Evolutionary conservation across 805 yeast genomes (phyloP), one percentile per base, ranked within the genome.

Genomic region (Cyberlindnera euphorbiae): DNA sequence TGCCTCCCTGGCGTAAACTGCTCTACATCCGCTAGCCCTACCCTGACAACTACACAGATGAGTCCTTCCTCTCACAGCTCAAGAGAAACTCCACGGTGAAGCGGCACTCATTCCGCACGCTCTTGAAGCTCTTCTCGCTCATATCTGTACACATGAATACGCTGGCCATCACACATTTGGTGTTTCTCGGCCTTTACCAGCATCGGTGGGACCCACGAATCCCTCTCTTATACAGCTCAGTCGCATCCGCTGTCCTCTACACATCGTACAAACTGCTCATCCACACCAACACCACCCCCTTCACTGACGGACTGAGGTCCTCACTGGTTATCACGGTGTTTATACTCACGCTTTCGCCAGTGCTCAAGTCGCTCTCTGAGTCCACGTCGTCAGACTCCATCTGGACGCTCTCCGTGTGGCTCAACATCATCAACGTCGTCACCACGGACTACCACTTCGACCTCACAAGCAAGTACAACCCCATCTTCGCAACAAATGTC

Each of bases 321-420:
- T 73, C 86, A 3, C 39, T 76, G 3, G 62, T 93, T 18, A 79
- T 89, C 10, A 69, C 80, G 2, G 73, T 89, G 40, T 73, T 84
- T 4, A 63, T 89, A 27, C 64, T 87, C 28, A 79, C 93, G 1
- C 66, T 90, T 28, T 83, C 97, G 0, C 98, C 98, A 0, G 90
- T 93, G 1, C 69, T 93, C 33, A 82, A 85, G 48, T 87, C 96
- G 0, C 67, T 93, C 28, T 87, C 96, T 0, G 77, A 79, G 50
- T 82, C 96, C 0, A 87, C 96, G 0, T 77, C 96, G 0, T 82
- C 93, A 0, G 97, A 93, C 62, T 86, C 96, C 12, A 87, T 93
- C 41, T 90, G 97, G 97, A 88, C 95, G 0, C 60, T 93, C 5
- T 76, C 94, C 7, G 77, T 81, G 31, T 82, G 96, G 79, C 64